Base-by-base conservation (phyloP, 1,284 basidiomycete genomes). In the Caloboletus inedulis region DNA sequence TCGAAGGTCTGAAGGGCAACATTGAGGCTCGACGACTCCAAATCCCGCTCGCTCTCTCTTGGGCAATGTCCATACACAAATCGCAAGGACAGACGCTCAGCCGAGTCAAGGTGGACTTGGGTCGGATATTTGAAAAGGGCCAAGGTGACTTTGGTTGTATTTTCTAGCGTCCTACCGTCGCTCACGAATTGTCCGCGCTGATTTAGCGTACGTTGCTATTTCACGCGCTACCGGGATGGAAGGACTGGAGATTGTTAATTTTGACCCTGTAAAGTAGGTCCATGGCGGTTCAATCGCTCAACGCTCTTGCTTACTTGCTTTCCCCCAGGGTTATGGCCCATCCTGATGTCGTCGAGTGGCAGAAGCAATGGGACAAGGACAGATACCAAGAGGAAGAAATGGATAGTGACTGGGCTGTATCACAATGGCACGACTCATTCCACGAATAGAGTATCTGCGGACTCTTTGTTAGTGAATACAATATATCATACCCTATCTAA, bases 161-260 rank as follows among this genome's bases (percentile, higher is more conserved):
- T 27, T 27, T 27, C 25, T 40, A 34, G 34, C 33, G n/a, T 48
- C 30, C 35, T 14, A 6, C 27, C 12, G 1, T 45, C 12, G 25
- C 45, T 52, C 42, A 54, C 29, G 13, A 33, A 27, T 27, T 23
- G 31, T 45, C 49, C 8, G 30, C 42, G 72, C 71, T 72, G 71
- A 70, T 75, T 16, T 59, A 83, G 92, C 91, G 2, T 98, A 98
- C 66, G 94, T 97, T 39, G 95, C 94, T 0, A 78, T 98, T 16
- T 95, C 93, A 7, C 87, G 95, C 34, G 95, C 95, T 6, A 97
- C 92, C 0, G 83, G 79, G 13, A 76, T 97, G 62, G 88, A 95
- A 33, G 84, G 87, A 0, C 74, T 98, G n/a, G 88, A 98, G 68
- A 87, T 98, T 5, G 66, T 87, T 5, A 83, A 89, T 51, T 98